Evolutionary conservation across 1,284 basidiomycete genomes (phyloP).

Genomic region (Anthracocystis walkeri): DNA sequence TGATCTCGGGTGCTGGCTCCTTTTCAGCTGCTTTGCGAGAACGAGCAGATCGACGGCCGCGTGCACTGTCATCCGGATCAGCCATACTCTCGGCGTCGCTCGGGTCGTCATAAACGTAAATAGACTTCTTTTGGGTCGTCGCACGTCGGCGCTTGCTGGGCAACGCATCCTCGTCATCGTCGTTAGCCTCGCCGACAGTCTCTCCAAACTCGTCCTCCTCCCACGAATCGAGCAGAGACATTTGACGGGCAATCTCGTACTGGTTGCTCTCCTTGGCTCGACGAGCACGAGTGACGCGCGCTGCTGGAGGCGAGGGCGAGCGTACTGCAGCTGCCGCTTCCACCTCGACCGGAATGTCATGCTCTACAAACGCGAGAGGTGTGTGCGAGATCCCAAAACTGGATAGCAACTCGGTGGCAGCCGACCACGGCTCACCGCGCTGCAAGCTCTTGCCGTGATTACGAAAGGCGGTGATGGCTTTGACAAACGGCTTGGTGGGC

Average conservation of each 20-base stretch:
- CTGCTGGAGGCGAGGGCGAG: conserved; percentile 28
- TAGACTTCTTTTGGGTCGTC: conserved; percentile 33
- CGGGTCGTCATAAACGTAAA: conserved; percentile 44
- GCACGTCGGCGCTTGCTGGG: conserved; percentile 18
- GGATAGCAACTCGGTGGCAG: conserved; percentile 33
- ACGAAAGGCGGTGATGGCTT: conserved; percentile 37
- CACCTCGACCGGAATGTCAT: conserved; percentile 36
- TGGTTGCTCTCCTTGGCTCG: conserved; percentile 39
- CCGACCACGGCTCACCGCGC: conserved; percentile 54
- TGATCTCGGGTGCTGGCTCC: conserved; percentile 27
- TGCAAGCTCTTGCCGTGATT: conserved; percentile 33
- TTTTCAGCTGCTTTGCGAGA: conserved; percentile 14
- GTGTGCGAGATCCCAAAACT: conserved; percentile 14
- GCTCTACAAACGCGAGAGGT: conserved; percentile 41
- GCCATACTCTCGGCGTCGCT: conserved; percentile 47
- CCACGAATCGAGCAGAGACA: conserved; percentile 37
- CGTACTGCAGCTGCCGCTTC: conserved; percentile 37
- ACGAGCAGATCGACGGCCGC: conserved; percentile 17
- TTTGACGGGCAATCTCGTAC: conserved; percentile 36
- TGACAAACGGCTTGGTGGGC: conserved; percentile 33
- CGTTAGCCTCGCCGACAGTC: conserved; percentile 8
- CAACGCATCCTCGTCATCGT: conserved; percentile 17
- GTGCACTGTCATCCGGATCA: conserved; percentile 29
- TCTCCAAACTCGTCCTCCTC: conserved; percentile 43
- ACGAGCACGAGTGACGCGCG: conserved; percentile 28